Conservation (phyloP, 2,329 filamentous ascomycete species). For the Diaporthe sp. region DNA sequence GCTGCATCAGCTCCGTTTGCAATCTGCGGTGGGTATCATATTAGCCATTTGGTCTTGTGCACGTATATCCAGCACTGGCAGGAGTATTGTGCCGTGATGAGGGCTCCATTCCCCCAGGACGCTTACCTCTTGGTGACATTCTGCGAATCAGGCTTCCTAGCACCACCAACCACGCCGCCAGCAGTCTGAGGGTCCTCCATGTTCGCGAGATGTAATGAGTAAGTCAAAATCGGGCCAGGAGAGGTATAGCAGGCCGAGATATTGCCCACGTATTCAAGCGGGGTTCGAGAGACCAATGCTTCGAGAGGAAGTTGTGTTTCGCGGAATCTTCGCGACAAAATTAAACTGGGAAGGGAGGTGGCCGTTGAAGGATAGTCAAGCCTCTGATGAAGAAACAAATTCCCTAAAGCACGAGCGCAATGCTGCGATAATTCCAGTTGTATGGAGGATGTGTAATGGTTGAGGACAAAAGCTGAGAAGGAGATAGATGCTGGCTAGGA, state of each 20-base stretch:
- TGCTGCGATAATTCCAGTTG: conserved; percentile 15
- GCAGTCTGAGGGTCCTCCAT: conserved; percentile 73
- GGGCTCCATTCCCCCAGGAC: neutral
- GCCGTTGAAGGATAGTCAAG: conserved; percentile 22
- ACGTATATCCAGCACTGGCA: neutral
- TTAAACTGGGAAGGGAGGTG: conserved; percentile 7
- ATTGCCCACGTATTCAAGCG: neutral
- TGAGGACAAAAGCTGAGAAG: neutral
- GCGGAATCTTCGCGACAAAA: neutral
- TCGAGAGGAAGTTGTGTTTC: neutral
- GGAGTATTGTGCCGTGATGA: neutral
- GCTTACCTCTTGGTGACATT: conserved; percentile 83
- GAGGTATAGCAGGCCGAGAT: conserved; percentile 16
- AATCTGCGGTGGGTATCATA: conserved; percentile 69
- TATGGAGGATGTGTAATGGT: conserved; percentile 1
- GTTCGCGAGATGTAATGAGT: conserved; percentile 39
- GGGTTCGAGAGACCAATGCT: conserved; percentile 10
- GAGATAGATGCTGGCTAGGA: conserved; percentile 4
- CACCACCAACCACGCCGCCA: conserved; percentile 69
- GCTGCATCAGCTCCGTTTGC: conserved; percentile 97
- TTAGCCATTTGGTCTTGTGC: neutral
- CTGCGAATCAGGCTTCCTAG: conserved; percentile 74
- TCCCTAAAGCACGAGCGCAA: neutral
- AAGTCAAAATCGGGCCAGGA: neutral
- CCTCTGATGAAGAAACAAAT: conserved; percentile 13